Base-by-base conservation (phyloP, 257 asterid species). In the Fraxinus excelsior region DNA sequence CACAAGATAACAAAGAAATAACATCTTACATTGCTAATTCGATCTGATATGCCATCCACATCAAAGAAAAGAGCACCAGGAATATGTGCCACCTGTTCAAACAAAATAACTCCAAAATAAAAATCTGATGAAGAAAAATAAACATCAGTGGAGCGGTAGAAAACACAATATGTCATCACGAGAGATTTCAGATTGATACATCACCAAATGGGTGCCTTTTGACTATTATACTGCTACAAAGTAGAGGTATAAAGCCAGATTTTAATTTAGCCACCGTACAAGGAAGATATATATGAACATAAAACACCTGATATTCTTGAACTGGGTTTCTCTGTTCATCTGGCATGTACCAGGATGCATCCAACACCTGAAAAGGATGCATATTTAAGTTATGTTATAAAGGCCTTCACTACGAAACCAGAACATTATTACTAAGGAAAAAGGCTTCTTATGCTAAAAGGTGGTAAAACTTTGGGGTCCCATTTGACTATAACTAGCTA, bases 301-400 rank as follows among this genome's bases (percentile, higher is more conserved):
- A 38, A 60, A 73, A 51, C 80, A 93, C 98, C 98, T 96, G 97
- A 86, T 93, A 93, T 84, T 96, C 99, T 84, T 96, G 98, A 85
- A 93, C 90, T 40, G 99, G 97, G 76, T 96, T 91, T 85, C 98
- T 90, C 86, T 93, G 95, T 83, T 96, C 98, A 82, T 93, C 89
- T 74, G 98, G 98, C 99, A 96, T 96, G 84, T 96, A 96, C 99
- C 99, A 96, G 60, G 99, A 96, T 56, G 98, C 98, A 83, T 96
- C 99, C 91, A 96, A 74, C 83, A 96, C 96, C 99, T 93, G 80
- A 72, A 74, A 74, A 72, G 67, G 74, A 65, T 68, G 19, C 78
- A 72, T 19, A 58, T 23, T 62, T 62, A 23, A 62, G 32, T 46
- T 53, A 38, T 40, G 60, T 49, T 56, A 76, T n/a, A 1, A 73